Conservation (phyloP, 495 filamentous ascomycete genomes). For the Penicillium roqueforti region DNA sequence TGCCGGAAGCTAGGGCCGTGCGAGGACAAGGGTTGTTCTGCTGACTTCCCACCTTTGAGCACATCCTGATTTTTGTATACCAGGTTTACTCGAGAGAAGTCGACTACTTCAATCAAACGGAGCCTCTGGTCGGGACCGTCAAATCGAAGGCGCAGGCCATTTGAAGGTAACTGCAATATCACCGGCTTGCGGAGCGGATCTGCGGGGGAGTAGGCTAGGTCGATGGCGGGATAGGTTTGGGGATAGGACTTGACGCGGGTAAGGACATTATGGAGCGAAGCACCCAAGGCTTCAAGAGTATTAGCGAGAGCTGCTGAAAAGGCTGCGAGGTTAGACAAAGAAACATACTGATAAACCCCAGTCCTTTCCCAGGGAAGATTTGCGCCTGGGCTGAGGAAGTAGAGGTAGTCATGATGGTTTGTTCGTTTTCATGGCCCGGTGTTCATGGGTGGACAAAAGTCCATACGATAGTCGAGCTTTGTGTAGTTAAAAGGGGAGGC, state of each 20-base stretch:
- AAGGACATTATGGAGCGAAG: conserved; percentile 83
- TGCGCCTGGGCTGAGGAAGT: conserved; percentile 49
- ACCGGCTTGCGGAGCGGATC: conserved; percentile 71
- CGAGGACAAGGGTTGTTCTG: conserved; percentile 36
- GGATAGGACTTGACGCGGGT: conserved; percentile 81
- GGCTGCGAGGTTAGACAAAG: conserved; percentile 1
- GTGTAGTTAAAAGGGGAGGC: not conserved
- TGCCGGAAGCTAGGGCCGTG: conserved; percentile 80
- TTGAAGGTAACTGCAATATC: conserved; percentile 67
- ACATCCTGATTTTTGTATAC: conserved; percentile 84
- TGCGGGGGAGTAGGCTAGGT: conserved; percentile 67
- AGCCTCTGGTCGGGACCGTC: conserved; percentile 91
- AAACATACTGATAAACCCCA: conserved; percentile 72
- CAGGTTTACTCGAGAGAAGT: conserved; percentile 82
- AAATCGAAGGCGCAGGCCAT: conserved; percentile 86
- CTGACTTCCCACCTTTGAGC: conserved; percentile 54
- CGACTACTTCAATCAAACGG: conserved; percentile 82
- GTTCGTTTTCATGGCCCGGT: conserved; percentile 12
- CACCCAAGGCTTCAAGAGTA: conserved; percentile 63
- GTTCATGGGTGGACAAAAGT: not conserved
- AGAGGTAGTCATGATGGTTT: conserved; percentile 42
- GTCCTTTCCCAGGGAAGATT: conserved; percentile 68
- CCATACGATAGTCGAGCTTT: not conserved
- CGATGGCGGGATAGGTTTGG: conserved; percentile 73
- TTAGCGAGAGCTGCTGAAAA: conserved; percentile 21